Base-by-base conservation (phyloP, 2,329 filamentous ascomycete genomes). In the Colletotrichum plurivorum region DNA sequence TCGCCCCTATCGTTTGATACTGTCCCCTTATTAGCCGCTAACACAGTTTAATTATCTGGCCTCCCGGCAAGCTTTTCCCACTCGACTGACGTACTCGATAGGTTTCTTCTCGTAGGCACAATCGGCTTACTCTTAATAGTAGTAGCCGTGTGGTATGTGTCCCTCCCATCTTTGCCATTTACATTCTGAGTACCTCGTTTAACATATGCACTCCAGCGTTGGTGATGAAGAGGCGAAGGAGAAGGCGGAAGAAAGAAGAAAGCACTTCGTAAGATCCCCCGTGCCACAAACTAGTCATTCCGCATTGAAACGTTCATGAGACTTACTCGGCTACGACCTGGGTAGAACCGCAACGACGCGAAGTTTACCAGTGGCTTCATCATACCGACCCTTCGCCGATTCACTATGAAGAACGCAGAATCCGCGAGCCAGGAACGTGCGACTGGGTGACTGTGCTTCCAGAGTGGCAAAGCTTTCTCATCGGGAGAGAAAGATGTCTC, bases 381-480 rank as follows among this genome's bases (percentile, higher is more conserved):
- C 25, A 57, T 3, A 52, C n/a, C 1, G 59, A 64, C 2, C 65
- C 65, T 0, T 57, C 59, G 1, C 2, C 8, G 0, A 27, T 57
- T 0, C 65, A 64, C 6, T 0, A 48, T 8, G 36, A 6, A 22
- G 51, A 59, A 9, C 31, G 41, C 7, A 0, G 0, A 0, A 57
- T 46, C 2, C 3, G 57, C 5, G 60, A 67, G 3, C 10, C 49
- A 1, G 65, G 53, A 0, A 64, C 65, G 0, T 63, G 65, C 10
- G 54, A 56, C 1, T 64, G 65, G 65, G 45, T 36, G 0, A 15
- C 9, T 2, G 36, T 48, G 0, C 27, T 31, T 5, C 12, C 58
- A 0, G 36, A 58, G 2, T 67, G 65, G 65, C 0, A 10, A 0
- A 1, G 13, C 0, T 64, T 57, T 3, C 15, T 46, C 0, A 5